These are phyloP conservation scores for Myxozyma geophila DNA, from an alignment of 805 yeast genomes.

Conservation along the genomic window DNA sequence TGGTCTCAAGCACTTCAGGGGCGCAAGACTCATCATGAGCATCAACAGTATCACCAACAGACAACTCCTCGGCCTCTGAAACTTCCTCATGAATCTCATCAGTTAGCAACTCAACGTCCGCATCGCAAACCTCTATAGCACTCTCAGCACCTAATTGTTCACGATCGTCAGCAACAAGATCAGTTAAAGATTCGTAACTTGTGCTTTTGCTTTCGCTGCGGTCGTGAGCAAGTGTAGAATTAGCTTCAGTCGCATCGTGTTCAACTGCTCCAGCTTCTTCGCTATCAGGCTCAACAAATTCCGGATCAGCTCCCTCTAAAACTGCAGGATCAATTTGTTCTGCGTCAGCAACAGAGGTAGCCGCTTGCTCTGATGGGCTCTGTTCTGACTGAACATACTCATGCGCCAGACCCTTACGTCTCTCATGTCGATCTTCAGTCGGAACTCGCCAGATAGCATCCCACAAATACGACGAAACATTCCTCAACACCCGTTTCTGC, in stretches of 20 bases:
- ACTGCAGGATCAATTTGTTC: not conserved
- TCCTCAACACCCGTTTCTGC: constrained; percentile 9
- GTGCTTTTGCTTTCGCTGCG: too few species aligned
- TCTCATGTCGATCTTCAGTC: not conserved
- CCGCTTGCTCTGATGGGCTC: not conserved
- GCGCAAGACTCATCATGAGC: not conserved
- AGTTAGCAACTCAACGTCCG: too few species aligned
- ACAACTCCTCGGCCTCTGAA: not conserved
- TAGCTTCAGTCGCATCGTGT: too few species aligned
- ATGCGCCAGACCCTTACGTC: not conserved
- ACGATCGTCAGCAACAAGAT: too few species aligned
- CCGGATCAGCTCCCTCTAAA: too few species aligned
- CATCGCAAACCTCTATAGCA: too few species aligned
- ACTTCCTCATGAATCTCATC: too few species aligned
- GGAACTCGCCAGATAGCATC: constrained; percentile 15
- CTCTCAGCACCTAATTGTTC: too few species aligned
- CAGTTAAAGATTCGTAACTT: too few species aligned
- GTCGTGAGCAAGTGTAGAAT: too few species aligned
- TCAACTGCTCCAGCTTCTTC: too few species aligned
- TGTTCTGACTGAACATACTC: not conserved
- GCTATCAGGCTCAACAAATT: too few species aligned
- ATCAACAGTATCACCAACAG: not conserved
- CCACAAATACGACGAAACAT: constrained; percentile 14
- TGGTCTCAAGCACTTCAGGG: not conserved
- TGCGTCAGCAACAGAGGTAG: not conserved